Evolutionary conservation across 331 rosid genomes (phyloP).

Genomic region (Cydonia oblonga): DNA sequence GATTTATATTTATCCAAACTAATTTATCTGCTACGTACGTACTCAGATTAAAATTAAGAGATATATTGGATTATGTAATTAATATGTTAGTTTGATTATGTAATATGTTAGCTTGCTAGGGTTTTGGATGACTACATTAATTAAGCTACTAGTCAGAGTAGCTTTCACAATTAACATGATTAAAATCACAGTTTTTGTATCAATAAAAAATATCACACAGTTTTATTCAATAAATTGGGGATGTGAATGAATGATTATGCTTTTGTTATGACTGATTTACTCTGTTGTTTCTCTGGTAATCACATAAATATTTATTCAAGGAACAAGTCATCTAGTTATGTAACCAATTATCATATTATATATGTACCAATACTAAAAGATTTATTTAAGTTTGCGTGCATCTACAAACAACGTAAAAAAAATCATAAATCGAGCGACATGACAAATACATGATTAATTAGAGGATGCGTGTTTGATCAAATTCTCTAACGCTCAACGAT

Average conservation of each 20-base stretch:
- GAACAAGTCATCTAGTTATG: slow-evolving; percentile 18
- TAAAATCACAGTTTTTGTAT: not conserved
- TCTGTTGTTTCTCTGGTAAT: not conserved
- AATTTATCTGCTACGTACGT: not conserved
- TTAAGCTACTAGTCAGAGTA: not conserved
- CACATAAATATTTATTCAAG: not conserved
- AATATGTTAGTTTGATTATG: not conserved
- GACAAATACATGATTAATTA: not conserved
- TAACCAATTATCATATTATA: slow-evolving; percentile 4
- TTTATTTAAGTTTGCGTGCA: not conserved
- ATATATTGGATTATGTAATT: too few relatives aligned
- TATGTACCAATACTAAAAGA: not conserved
- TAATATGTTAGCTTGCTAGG: not conserved
- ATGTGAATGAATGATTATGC: not conserved
- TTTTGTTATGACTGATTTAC: not conserved
- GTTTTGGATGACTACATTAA: not conserved
- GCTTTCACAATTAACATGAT: not conserved
- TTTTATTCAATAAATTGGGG: not conserved
- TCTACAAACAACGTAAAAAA: not conserved
- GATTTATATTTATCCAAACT: not conserved
- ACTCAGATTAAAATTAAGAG: not conserved
- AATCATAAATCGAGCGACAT: not conserved
- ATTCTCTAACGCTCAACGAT: not conserved
- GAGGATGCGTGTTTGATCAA: slow-evolving; percentile 12
- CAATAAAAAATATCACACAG: too few relatives aligned